These are phyloP conservation scores for Cytospora piceicola DNA, from an alignment of 2,329 filamentous ascomycete species.

Conservation along the genomic window DNA sequence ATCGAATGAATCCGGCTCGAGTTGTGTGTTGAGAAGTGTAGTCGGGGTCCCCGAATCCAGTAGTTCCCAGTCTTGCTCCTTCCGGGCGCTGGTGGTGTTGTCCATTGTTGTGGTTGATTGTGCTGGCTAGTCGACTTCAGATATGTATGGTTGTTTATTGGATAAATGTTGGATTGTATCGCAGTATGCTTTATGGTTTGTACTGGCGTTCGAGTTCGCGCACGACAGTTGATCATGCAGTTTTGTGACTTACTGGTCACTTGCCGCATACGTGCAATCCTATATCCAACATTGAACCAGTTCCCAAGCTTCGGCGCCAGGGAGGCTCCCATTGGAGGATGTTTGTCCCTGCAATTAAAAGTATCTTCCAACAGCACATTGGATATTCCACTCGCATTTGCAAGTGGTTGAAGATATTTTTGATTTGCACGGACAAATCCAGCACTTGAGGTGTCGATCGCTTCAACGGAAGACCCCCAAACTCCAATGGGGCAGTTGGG, in stretches of 20 bases:
- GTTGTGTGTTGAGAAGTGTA: not conserved
- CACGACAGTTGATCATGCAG: conserved; percentile 2
- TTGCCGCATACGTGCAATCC: not conserved
- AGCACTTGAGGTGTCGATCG: too few relatives aligned
- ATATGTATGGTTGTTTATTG: not conserved
- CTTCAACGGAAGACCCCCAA: too few relatives aligned
- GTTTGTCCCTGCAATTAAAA: too few relatives aligned
- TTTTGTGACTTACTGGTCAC: conserved; percentile 1
- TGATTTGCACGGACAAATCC: too few relatives aligned
- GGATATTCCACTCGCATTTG: too few relatives aligned
- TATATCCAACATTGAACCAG: not conserved
- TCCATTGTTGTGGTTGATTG: not conserved
- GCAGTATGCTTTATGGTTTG: not conserved
- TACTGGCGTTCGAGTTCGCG: not conserved
- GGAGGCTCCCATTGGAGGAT: too few relatives aligned
- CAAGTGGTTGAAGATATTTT: too few relatives aligned
- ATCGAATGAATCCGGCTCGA: not conserved
- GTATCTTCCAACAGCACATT: too few relatives aligned
- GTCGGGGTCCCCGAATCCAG: not conserved
- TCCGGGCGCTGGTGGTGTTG: not conserved
- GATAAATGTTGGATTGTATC: not conserved
- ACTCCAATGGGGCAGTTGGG: too few relatives aligned
- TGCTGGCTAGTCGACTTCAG: not conserved
- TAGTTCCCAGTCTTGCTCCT: not conserved
- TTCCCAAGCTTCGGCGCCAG: too few relatives aligned